Evolutionary conservation across 352 stramenopile species (phyloP).

Genomic region (Phytophthora pistaciae): DNA sequence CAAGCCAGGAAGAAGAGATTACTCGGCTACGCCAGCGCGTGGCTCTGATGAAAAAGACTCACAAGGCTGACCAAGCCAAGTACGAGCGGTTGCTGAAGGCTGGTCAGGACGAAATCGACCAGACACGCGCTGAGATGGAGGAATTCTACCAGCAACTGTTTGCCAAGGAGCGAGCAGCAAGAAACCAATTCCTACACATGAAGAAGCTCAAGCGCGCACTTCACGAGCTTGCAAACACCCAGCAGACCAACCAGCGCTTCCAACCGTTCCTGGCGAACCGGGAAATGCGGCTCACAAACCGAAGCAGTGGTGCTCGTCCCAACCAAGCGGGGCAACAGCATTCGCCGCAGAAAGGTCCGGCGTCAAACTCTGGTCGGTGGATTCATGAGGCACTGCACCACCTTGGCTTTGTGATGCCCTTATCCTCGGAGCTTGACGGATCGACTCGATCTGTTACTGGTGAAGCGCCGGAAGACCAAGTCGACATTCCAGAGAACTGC

Average conservation of each 20-base stretch:
- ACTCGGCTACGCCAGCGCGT: slow-evolving; percentile 70
- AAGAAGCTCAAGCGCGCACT: slow-evolving; percentile 81
- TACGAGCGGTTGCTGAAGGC: slow-evolving; percentile 51
- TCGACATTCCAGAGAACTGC: slow-evolving; percentile 34
- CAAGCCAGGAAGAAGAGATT: slow-evolving; percentile 74
- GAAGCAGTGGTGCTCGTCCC: slow-evolving; percentile 4
- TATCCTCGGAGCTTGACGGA: slow-evolving; percentile 1
- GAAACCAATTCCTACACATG: slow-evolving; percentile 72
- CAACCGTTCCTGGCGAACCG: slow-evolving; percentile 45
- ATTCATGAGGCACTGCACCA: slow-evolving; percentile 53
- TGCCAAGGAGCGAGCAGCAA: slow-evolving; percentile 68
- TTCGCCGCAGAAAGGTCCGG: slow-evolving; percentile 14
- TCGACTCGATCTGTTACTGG: background rate
- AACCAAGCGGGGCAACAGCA: slow-evolving; percentile 5
- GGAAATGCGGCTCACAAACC: slow-evolving; percentile 43
- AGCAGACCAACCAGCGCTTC: slow-evolving; percentile 71
- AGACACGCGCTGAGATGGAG: slow-evolving; percentile 51
- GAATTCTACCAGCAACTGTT: slow-evolving; percentile 56
- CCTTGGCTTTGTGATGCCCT: slow-evolving; percentile 49
- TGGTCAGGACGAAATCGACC: slow-evolving; percentile 60
- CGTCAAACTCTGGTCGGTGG: slow-evolving; percentile 23
- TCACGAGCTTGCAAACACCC: slow-evolving; percentile 53
- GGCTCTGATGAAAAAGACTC: slow-evolving; percentile 66
- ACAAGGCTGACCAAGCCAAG: slow-evolving; percentile 61
- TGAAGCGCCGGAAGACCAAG: slow-evolving; percentile 19